Percentiles rank a stretch among this genome's conserved stretches.
phyloP scores from a whole-genome alignment of 2,329 filamentous ascomycete species.

The Colletotrichum eremochloae region DNA sequence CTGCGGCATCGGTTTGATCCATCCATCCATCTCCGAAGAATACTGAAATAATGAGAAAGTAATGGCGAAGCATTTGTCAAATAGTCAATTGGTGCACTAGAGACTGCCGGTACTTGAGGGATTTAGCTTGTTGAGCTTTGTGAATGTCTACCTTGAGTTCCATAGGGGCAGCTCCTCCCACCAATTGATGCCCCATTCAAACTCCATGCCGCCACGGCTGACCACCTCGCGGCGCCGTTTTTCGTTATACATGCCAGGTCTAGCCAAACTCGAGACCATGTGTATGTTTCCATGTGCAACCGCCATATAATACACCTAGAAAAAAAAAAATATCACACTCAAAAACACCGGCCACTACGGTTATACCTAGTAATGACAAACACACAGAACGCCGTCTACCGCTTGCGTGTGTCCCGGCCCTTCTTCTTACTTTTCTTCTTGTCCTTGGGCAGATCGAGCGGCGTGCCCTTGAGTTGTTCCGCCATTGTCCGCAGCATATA shows the following conservation, averaged over 20 bases:
- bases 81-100: background rate
- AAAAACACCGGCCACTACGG: background rate
- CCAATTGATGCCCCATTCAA: background rate
- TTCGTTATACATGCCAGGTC: slow-evolving; percentile 32
- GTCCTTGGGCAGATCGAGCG: slow-evolving; percentile 74
- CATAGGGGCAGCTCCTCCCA: background rate
- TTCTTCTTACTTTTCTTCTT: slow-evolving; percentile 73
- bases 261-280: slow-evolving; percentile 23
- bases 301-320: slow-evolving; percentile 28
- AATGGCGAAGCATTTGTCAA: background rate
- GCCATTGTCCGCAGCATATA: slow-evolving; percentile 81
- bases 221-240: slow-evolving; percentile 19
- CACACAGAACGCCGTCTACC: slow-evolving; percentile 46
- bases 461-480: slow-evolving; percentile 69
- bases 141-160: slow-evolving; percentile 23
- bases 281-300: slow-evolving; percentile 5
- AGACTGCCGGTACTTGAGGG: background rate
- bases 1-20: background rate
- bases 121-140: slow-evolving; percentile 18
- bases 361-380: background rate
- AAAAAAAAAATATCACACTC: background rate
- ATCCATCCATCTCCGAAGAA: too few relatives aligned
- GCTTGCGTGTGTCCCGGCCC: slow-evolving; percentile 70
- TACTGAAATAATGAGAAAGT: background rate
- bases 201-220: slow-evolving; percentile 31